Percentiles rank a stretch among this genome's conserved stretches.
phyloP scores from a whole-genome alignment of 371 early-diverging fungal species.

The Caulochytrium protostelioides region DNA sequence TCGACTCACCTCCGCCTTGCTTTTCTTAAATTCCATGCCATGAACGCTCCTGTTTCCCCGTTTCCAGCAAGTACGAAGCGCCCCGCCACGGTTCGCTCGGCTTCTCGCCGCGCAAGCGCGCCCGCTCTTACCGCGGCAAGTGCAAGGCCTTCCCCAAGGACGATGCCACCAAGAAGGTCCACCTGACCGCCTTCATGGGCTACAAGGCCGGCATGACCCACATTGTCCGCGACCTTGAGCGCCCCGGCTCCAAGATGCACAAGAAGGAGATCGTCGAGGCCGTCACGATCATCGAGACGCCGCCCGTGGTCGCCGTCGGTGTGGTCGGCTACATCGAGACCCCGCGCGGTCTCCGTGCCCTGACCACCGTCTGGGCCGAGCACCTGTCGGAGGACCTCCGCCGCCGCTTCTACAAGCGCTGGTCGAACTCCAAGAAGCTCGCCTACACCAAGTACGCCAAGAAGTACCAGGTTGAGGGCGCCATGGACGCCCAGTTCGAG shows the following conservation, averaged over 20 bases:
- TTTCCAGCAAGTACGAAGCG: slow-evolving; percentile 49
- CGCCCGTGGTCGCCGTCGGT: slow-evolving; percentile 96
- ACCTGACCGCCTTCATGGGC: slow-evolving; percentile 96
- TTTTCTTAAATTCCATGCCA: neutral
- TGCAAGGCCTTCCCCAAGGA: slow-evolving; percentile 98
- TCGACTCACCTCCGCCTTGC: neutral
- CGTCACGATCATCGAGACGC: slow-evolving; percentile 96
- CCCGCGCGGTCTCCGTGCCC: slow-evolving; percentile 87
- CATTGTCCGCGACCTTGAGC: slow-evolving; percentile 94
- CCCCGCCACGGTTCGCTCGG: slow-evolving; percentile 98
- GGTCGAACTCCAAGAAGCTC: slow-evolving; percentile 97
- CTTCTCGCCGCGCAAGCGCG: slow-evolving; percentile 97
- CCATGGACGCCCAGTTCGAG: slow-evolving; percentile 75
- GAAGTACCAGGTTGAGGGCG: slow-evolving; percentile 72
- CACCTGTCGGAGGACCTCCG: slow-evolving; percentile 94
- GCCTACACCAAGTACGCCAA: slow-evolving; percentile 95
- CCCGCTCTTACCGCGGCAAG: slow-evolving; percentile 80
- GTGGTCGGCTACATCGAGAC: slow-evolving; percentile 99
- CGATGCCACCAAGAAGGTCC: slow-evolving; percentile 83
- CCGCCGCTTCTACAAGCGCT: slow-evolving; percentile 99
- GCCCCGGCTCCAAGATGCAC: slow-evolving; percentile 96
- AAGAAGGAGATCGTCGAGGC: slow-evolving; percentile 99
- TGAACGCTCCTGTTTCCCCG: too few species aligned
- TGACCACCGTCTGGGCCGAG: slow-evolving; percentile 98
- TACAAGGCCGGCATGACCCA: slow-evolving; percentile 99